Percentiles rank a stretch among this genome's conserved stretches.
These are phyloP conservation scores for Volvariella volvacea DNA, from an alignment of 1,284 basidiomycete genomes.

Conservation along the genomic window DNA sequence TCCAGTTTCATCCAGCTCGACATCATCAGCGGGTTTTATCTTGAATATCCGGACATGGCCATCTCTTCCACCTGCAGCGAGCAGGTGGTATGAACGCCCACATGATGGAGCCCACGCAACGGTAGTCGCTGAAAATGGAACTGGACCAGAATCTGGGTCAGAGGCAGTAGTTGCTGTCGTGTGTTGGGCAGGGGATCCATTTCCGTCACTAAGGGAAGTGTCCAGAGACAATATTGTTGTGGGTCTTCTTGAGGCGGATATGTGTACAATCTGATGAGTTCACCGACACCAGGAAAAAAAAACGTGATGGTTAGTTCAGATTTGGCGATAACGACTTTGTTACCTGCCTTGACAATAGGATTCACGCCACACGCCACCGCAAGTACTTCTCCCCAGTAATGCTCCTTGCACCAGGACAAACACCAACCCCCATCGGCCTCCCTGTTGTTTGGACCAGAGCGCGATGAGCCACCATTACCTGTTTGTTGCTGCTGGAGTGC, in stretches of 20 bases:
- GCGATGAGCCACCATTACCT: conserved; percentile 17
- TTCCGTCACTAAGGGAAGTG: conserved; percentile 20
- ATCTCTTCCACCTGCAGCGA: conserved; percentile 84
- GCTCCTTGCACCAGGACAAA: conserved; percentile 89
- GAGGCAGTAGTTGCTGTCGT: conserved; percentile 9
- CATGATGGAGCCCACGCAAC: conserved; percentile 90
- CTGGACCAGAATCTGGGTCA: conserved; percentile 22
- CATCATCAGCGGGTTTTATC: conserved; percentile 41
- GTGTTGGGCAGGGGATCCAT: too few relatives aligned
- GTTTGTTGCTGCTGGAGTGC: conserved; percentile 53
- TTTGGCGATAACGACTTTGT: conserved; percentile 2
- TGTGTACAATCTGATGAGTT: conserved; percentile 38
- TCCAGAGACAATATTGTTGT: conserved; percentile 35
- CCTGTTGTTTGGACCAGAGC: conserved; percentile 40
- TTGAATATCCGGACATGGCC: conserved; percentile 87
- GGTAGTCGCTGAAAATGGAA: conserved; percentile 62
- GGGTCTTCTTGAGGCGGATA: conserved; percentile 48
- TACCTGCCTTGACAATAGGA: conserved; percentile 65
- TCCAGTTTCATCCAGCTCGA: conserved; percentile 31
- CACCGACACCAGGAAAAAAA: neutral
- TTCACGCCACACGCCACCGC: conserved; percentile 69
- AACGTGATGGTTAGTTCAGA: neutral
- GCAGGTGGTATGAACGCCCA: conserved; percentile 85
- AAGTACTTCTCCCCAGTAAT: conserved; percentile 87
- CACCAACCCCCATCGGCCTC: conserved; percentile 90